Conservation (phyloP, 495 filamentous ascomycete genomes). For the Annulohypoxylon stygium region DNA sequence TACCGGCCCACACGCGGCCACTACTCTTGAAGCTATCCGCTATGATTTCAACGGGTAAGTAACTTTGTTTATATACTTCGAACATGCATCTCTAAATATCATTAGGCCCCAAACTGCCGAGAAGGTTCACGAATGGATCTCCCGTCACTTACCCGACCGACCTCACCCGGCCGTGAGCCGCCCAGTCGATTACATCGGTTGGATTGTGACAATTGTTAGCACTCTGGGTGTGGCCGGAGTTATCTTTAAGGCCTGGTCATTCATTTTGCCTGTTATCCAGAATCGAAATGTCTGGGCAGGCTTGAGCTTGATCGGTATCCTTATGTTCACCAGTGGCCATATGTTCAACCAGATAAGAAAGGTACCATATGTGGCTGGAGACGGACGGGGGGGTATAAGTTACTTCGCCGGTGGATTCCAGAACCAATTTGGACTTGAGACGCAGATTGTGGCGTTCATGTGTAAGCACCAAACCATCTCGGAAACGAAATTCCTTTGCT, state of each 20-base stretch:
- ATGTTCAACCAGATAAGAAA: conserved; percentile 99
- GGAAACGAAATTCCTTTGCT: conserved; percentile 25
- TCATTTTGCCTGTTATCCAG: conserved; percentile 85
- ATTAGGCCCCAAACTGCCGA: conserved; percentile 81
- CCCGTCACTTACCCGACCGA: conserved; percentile 78
- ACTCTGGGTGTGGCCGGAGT: conserved; percentile 75
- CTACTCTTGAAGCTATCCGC: conserved; percentile 75
- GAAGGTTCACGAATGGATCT: conserved; percentile 80
- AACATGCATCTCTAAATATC: conserved; percentile 27
- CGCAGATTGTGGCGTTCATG: conserved; percentile 93
- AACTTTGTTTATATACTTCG: background rate
- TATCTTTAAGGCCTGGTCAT: conserved; percentile 81
- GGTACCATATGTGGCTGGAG: conserved; percentile 91
- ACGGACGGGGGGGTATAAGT: conserved; percentile 85
- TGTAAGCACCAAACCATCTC: conserved; percentile 73
- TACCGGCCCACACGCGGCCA: conserved; percentile 80
- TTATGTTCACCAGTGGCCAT: conserved; percentile 95
- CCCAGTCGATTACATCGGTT: conserved; percentile 86
- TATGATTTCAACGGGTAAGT: conserved; percentile 90
- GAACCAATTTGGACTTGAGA: conserved; percentile 95
- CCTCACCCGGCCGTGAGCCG: conserved; percentile 82
- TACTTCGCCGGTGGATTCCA: conserved; percentile 97
- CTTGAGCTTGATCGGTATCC: conserved; percentile 86
- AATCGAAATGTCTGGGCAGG: conserved; percentile 96
- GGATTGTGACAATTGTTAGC: conserved; percentile 74